Conservation (phyloP, 1,139 yeast species). For the Nakaseomyces sp. region DNA sequence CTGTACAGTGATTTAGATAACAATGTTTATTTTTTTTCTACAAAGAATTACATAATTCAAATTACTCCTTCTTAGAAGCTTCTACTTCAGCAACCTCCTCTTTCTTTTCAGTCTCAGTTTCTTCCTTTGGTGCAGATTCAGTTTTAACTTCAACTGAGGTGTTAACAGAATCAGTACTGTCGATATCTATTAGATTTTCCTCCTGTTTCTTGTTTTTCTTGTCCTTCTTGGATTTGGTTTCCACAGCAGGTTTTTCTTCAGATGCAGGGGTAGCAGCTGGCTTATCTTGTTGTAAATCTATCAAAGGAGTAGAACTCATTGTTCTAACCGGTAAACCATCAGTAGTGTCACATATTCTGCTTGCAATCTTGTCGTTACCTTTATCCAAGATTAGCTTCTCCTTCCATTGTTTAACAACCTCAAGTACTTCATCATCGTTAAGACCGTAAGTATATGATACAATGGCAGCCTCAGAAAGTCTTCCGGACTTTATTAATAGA, state of each 20-base stretch:
- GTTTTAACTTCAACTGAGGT: conserved; percentile 7
- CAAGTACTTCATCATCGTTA: conserved; percentile 36
- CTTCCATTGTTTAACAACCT: conserved; percentile 60
- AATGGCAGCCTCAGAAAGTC: conserved; percentile 78
- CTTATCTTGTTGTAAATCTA: conserved; percentile 27
- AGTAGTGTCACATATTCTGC: conserved; percentile 42
- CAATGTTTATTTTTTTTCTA: conserved; percentile 3
- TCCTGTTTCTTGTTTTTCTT: conserved; percentile 8
- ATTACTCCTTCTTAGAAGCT: conserved; percentile 12
- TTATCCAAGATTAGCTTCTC: conserved; percentile 37
- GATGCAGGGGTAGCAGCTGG: conserved; percentile 5
- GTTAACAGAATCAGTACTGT: conserved; percentile 14
- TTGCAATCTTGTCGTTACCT: conserved; percentile 54
- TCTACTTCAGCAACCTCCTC: conserved; percentile 17
- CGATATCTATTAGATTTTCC: conserved; percentile 20
- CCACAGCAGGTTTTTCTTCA: conserved; percentile 7
- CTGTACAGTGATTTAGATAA: conserved; percentile 4
- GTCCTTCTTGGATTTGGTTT: conserved; percentile 12
- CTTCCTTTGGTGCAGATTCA: conserved; percentile 1
- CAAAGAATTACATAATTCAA: conserved; percentile 16
- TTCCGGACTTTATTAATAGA: conserved; percentile 58
- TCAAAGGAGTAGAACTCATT: conserved; percentile 27
- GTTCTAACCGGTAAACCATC: conserved; percentile 21
- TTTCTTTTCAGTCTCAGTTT: conserved; percentile 5
- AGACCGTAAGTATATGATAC: conserved; percentile 69